Base-by-base conservation (phyloP, 805 yeast species). In the Monosporozyma solicola region DNA sequence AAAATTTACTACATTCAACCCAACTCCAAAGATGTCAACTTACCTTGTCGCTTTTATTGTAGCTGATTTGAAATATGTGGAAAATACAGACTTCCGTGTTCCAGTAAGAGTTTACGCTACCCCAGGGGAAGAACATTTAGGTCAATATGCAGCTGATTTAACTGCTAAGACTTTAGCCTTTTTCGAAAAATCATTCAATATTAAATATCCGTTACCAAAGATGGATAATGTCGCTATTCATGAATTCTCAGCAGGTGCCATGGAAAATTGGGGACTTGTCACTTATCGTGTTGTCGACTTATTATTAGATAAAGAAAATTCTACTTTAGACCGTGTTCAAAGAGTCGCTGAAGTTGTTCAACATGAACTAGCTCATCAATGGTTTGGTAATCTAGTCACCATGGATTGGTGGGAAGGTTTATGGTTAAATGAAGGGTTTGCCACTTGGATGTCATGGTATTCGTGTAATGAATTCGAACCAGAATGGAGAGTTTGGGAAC, bases 401-500 rank as follows among this genome's bases (percentile, higher is more conserved):
- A 87, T 87, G 95, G 91, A 86, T 64, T 87, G 88, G 84, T 87
- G 95, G 95, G 88, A 85, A 69, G 92, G 88, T 59, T 77, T 87
- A 63, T 87, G 94, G 92, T 78, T 87, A 61, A 87, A 87, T 66
- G 95, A 87, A 73, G 92, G 94, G 47, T 87, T 87, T 61, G 95
- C 95, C 49, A 87, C 95, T 51, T 87, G 92, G 88, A 85, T 85
- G 85, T 86, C 92, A 4, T 87, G 92, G 90, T 84, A 80, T 65
- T 85, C 91, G 9, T 83, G 88, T 68, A 83, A 86, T 70, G 71
- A 82, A 47, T 77, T 85, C 63, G 81, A 79, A 69, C 94, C 94
- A 31, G 89, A 85, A 57, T 87, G 94, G 92, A 84, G 84, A 64
- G 92, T 87, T 41, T 87, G 89, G 87, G 87, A 87, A 69, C 80